Evolutionary conservation across 2,329 filamentous ascomycete genomes (phyloP).

Genomic region (Xylariomycetidae sp.): DNA sequence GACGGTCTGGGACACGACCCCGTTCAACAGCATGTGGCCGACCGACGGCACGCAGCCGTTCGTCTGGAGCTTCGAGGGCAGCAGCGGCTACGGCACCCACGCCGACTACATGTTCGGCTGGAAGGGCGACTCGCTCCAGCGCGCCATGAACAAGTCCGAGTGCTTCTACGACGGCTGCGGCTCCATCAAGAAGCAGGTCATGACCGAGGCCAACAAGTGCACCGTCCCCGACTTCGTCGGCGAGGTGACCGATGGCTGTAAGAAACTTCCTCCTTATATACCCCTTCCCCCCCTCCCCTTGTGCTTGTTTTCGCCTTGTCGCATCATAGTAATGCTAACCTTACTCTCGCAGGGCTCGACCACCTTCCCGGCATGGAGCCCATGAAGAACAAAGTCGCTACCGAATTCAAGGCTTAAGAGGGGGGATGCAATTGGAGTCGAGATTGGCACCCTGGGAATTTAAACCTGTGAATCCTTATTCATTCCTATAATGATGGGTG

Average conservation of each 20-base stretch:
- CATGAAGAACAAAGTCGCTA: too few species aligned
- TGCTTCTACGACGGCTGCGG: not conserved
- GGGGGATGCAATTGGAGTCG: too few species aligned
- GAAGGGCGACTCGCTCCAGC: not conserved
- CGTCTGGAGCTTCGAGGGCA: not conserved
- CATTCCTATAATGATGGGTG: too few species aligned
- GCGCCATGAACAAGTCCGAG: not conserved
- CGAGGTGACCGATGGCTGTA: not conserved
- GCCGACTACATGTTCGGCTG: not conserved
- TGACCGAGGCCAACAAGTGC: not conserved
- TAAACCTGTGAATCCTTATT: too few species aligned
- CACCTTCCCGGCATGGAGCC: too few species aligned
- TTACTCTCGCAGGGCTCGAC: too few species aligned
- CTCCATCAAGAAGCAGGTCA: not conserved
- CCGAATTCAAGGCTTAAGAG: too few species aligned
- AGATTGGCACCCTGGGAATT: too few species aligned
- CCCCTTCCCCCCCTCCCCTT: too few species aligned
- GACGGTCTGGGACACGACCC: conserved; percentile 37
- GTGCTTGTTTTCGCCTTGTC: too few species aligned
- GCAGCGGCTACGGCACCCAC: not conserved
- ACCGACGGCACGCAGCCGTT: not conserved
- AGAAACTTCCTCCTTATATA: too few species aligned
- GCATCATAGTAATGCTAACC: too few species aligned
- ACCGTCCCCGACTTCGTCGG: not conserved
- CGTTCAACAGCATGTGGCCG: conserved; percentile 3